phyloP scores from a whole-genome alignment of 371 early-diverging fungal species.

The Sporodiniella umbellata region DNA sequence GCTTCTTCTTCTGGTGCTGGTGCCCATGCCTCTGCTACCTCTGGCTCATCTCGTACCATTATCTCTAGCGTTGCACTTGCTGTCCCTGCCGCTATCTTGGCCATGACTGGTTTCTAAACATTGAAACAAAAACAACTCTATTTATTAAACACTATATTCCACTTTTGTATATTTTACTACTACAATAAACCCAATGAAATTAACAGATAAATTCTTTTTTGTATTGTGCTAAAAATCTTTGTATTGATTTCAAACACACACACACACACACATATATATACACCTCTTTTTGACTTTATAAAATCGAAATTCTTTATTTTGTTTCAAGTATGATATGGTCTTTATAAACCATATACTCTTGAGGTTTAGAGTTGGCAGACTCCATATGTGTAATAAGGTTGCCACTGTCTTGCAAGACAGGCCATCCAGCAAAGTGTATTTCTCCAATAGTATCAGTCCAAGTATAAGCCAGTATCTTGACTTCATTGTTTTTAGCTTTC shows the following conservation, averaged over 20 bases:
- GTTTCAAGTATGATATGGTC: conserved; percentile 14
- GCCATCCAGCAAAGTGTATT: conserved; percentile 40
- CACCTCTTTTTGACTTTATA: no score
- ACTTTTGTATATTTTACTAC: background rate
- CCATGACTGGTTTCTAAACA: conserved; percentile 24
- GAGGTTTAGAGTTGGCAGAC: conserved; percentile 4
- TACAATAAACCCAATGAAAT: background rate
- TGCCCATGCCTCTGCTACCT: conserved; percentile 1
- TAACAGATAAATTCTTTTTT: background rate
- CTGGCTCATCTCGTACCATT: conserved; percentile 10
- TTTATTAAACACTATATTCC: background rate
- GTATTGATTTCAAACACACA: no score
- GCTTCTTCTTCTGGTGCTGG: background rate
- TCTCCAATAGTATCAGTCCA: conserved; percentile 38
- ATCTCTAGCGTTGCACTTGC: conserved; percentile 16
- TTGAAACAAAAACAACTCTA: background rate
- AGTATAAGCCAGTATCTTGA: conserved; percentile 41
- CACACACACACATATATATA: no score
- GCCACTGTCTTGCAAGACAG: conserved; percentile 27
- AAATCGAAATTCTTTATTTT: background rate
- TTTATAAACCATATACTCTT: conserved; percentile 28
- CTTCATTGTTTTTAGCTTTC: conserved; percentile 22
- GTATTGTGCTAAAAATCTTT: background rate
- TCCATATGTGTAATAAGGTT: conserved; percentile 18
- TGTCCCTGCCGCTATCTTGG: conserved; percentile 17